These are phyloP conservation scores for Hydrangea macrophylla DNA, from an alignment of 148 eudicot genomes.

Conservation along the genomic window DNA sequence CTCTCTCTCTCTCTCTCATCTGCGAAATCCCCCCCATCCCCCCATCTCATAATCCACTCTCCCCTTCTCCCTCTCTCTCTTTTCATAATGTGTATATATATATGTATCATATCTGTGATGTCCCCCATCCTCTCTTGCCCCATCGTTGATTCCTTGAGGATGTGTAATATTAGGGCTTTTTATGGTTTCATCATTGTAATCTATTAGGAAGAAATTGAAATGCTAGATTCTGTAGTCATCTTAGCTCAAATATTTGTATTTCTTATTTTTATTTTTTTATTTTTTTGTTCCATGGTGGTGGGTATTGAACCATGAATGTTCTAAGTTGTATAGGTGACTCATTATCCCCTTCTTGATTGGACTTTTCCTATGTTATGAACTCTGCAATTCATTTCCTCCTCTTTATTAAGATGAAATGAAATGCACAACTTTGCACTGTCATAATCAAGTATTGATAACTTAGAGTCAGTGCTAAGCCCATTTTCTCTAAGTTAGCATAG, in stretches of 20 bases:
- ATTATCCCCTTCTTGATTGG: neutral
- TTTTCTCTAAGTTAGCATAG: no score
- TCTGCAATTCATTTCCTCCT: neutral
- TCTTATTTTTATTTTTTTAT: no score
- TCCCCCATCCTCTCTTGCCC: no score
- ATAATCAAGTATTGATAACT: constrained; percentile 10
- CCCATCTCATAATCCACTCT: no score
- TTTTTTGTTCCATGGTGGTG: neutral
- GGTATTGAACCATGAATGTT: constrained; percentile 10
- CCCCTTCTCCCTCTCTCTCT: no score
- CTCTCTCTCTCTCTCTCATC: no score
- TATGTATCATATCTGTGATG: no score
- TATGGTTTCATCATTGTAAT: constrained; percentile 22
- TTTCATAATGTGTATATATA: no score
- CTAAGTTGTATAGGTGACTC: neutral
- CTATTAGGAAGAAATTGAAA: constrained; percentile 11
- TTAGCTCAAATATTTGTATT: no score
- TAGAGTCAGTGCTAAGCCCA: no score
- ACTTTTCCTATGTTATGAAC: neutral
- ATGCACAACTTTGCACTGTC: neutral
- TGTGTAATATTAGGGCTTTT: constrained; percentile 15
- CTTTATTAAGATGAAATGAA: neutral
- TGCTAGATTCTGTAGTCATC: neutral
- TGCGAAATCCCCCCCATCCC: no score
- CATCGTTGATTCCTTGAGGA: no score